Evolutionary conservation across 495 filamentous ascomycete genomes (phyloP).

Genomic region (Elasticomyces elasticus): DNA sequence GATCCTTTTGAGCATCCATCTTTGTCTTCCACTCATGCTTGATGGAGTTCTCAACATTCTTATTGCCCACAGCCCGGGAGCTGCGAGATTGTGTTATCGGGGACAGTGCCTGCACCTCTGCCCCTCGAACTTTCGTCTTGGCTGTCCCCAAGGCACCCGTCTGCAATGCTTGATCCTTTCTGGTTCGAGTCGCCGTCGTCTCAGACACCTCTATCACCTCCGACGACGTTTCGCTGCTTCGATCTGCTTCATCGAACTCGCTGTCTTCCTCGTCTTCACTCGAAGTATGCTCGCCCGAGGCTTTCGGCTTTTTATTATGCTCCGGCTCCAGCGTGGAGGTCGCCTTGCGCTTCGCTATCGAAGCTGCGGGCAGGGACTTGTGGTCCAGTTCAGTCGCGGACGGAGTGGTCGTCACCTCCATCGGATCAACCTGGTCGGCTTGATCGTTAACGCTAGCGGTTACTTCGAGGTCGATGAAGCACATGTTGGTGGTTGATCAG

Average conservation of each 20-base stretch:
- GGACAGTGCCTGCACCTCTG: too few species aligned
- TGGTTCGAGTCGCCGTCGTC: not conserved
- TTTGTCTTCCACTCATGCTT: conserved; percentile 69
- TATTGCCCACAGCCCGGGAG: conserved; percentile 50
- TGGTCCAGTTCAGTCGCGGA: not conserved
- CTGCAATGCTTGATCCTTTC: not conserved
- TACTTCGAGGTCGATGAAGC: not conserved
- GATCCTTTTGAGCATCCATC: conserved; percentile 34
- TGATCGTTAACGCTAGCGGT: not conserved
- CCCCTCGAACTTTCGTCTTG: not conserved
- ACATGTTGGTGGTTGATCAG: not conserved
- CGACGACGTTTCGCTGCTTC: not conserved
- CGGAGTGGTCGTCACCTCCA: not conserved
- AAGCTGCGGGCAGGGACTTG: not conserved
- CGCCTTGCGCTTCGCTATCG: not conserved
- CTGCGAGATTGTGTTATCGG: too few species aligned
- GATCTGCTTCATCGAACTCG: not conserved
- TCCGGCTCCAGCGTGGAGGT: not conserved
- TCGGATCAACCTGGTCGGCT: not conserved
- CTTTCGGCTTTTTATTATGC: not conserved
- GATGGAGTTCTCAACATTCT: conserved; percentile 35
- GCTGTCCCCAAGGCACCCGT: not conserved
- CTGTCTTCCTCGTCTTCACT: not conserved
- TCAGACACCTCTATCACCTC: not conserved
- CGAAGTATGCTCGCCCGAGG: not conserved